A percentile compares a stretch with the other conserved stretches of the same genome.
Evolutionary conservation across 2,329 filamentous ascomycete species (phyloP).

Genomic region (Fusarium newnesense): DNA sequence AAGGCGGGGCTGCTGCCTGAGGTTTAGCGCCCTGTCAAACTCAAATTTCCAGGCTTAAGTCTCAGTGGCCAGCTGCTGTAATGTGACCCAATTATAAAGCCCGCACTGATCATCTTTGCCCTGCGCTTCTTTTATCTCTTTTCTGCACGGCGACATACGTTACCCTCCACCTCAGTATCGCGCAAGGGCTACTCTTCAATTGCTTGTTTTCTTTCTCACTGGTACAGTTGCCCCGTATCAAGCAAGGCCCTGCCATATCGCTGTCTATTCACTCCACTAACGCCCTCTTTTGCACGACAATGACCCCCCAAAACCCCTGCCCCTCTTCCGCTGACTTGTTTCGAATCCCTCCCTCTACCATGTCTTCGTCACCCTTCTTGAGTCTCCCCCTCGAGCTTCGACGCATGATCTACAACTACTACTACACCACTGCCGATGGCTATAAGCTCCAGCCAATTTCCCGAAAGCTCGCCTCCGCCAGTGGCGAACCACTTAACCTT

Average conservation of each 20-base stretch:
- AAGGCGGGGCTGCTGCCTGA: neutral
- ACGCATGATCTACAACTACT: neutral
- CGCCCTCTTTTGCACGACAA: too few relatives aligned
- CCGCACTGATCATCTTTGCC: neutral
- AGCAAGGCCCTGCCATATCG: neutral
- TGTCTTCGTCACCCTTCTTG: neutral
- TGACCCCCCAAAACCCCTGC: too few relatives aligned
- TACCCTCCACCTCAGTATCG: neutral
- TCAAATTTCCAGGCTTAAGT: neutral
- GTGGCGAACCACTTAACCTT: neutral
- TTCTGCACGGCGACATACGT: neutral
- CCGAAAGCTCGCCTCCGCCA: neutral
- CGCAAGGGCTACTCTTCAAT: neutral
- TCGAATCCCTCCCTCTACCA: neutral
- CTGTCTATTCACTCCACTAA: too few relatives aligned
- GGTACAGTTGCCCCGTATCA: neutral
- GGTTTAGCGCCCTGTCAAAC: neutral
- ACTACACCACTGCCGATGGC: neutral
- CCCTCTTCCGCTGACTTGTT: neutral
- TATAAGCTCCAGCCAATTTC: neutral
- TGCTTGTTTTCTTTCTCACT: fast-evolving
- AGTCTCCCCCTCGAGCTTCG: neutral
- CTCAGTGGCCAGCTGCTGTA: neutral
- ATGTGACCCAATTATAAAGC: neutral
- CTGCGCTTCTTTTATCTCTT: too few relatives aligned